Base-by-base conservation (phyloP, 2,329 filamentous ascomycete species). In the Magnaporthiopsis incrustans region DNA sequence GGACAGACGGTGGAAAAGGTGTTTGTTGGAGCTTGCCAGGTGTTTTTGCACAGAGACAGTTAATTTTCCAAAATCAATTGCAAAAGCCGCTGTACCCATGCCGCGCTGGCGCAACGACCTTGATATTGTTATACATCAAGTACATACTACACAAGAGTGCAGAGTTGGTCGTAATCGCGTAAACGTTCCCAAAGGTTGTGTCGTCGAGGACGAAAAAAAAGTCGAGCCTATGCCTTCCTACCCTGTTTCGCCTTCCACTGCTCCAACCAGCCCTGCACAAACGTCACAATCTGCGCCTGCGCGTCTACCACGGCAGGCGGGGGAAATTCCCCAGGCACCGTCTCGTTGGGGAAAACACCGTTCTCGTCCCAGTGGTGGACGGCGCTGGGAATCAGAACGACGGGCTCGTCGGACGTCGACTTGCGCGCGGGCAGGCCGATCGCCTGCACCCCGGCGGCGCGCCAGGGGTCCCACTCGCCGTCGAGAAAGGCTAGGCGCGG, bases 361-460 rank as follows among this genome's bases (percentile, higher is more conserved):
- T 89, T 88, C 76, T 89, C 87, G 68, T 91, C 89, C 88, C 89
- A 95, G 72, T 94, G 90, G 73, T 96, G 91, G 26, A 93, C 89
- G 14, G 67, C 68, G n/a, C 83, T 82, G 4, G 81, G 77, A 59
- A 96, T 91, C 59, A 94, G 72, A n/a, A 91, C 80, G 67, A 88
- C 90, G 0, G 91, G 91, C 77, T 92, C 83, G 60, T 80, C 81
- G 0, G 78, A 76, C 0, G 89, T 90, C 59, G 82, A 89, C 18
- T 78, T 74, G 26, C 89, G 79, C 35, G 79, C 76, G 0, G 81
- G 78, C 26, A 88, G 78, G 1, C 79, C 82, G n/a, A 85, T 82
- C 0, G 86, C 87, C 61, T 94, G 87, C 0, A 89, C 85, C 0
- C 88, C 89, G 0, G 89, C 89, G 0, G 86, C 85, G 25, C 88